phyloP scores from a whole-genome alignment of 768 basidiomycete species.

The Tulasnella sp. region DNA sequence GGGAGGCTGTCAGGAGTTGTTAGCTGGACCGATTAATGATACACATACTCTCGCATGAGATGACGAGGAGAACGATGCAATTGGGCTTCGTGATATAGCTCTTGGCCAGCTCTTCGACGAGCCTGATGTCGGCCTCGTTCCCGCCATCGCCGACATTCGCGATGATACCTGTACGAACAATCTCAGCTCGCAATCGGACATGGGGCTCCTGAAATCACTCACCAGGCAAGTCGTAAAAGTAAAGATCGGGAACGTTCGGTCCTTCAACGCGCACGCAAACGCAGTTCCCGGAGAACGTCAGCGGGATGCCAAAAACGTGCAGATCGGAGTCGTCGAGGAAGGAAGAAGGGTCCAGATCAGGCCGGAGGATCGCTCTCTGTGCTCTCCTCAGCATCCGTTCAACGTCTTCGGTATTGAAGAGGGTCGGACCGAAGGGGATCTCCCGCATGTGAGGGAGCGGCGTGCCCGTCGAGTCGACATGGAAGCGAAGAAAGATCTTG shows the following conservation, averaged over 20 bases:
- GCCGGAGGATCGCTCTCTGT: constrained; percentile 19
- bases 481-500: constrained; percentile 24
- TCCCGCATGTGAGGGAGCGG: constrained; percentile 15
- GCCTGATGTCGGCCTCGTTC: constrained; percentile 4
- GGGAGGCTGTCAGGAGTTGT: constrained; percentile 38
- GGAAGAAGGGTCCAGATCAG: constrained; percentile 5
- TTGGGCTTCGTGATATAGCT: constrained; percentile 6
- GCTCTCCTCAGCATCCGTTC: constrained; percentile 17
- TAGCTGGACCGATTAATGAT: constrained; percentile 48
- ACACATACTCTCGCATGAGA: constrained; percentile 22
- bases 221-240: constrained; percentile 56
- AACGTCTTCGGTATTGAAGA: constrained; percentile 13
- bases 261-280: constrained; percentile 51
- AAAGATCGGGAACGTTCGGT: constrained; percentile 47
- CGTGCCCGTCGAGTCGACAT: constrained; percentile 19
- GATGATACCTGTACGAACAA: constrained; percentile 8
- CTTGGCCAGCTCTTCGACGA: constrained; percentile 8
- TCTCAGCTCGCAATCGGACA: neutral
- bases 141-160: constrained; percentile 10
- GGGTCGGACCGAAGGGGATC: constrained; percentile 12
- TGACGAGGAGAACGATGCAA: constrained; percentile 11
- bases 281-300: constrained; percentile 41
- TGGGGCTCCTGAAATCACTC: neutral
- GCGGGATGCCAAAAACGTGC: constrained; percentile 1
- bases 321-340: constrained; percentile 9